Evolutionary conservation across 306 rosid species (phyloP), one percentile per base, ranked within the genome.

Genomic region (Albizia julibrissin): DNA sequence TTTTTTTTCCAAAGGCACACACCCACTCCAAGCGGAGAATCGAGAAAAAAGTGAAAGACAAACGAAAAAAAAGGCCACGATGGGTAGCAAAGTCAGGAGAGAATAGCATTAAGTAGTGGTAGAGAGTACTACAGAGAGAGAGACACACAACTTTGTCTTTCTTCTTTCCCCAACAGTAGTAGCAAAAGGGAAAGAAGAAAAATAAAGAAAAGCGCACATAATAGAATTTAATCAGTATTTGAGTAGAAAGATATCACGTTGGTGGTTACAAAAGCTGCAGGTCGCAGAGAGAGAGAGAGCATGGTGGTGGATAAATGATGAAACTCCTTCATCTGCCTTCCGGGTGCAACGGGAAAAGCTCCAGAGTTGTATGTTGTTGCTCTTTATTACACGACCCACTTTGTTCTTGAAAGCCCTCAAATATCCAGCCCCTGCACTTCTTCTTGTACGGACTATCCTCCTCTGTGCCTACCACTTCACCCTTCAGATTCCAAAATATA

Each of bases 311-410:
- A 64, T 5, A 14, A 56, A 68, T 79, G 11, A 39, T 80, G 47
- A 81, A 78, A 83, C 84, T 77, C 89, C 79, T 82, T 92, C 89
- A 81, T 88, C 89, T 89, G 67, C 97, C 90, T 90, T 94, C 98
- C 27, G 98, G 98, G 85, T 90, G 97, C 80, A 94, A 82, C 42
- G 98, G 98, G 84, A 94, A 94, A 65, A 94, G 94, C 90, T 94
- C 93, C 84, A 94, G 86, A 77, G 97, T 94, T 86, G 87, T 89
- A 67, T 88, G 87, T 67, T 87, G 92, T 47, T n/a, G 27, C 27
- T 88, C 92, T 19, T 86, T 89, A 54, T 84, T 84, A 68, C 84
- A 67, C 19, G 59, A 43, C 74, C 61, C 58, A 12, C 50, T 80
- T 65, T 91, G 87, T 1, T 87, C 92, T 72, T 85, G 90, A 77